Base-by-base conservation (phyloP, 805 yeast genomes). In the Kluyveromyces lactis region DNA sequence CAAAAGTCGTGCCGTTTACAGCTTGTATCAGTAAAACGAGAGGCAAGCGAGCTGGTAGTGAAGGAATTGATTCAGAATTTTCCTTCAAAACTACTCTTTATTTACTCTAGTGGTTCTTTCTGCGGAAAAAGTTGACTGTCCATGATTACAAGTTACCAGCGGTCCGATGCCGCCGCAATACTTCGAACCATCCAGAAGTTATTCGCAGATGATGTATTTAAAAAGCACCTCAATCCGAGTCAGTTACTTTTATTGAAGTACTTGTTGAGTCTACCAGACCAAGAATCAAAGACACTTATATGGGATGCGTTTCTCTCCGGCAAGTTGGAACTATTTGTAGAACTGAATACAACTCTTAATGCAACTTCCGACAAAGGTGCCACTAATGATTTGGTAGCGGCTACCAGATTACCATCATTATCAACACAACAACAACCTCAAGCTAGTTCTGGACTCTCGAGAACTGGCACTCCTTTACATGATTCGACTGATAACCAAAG, bases 221-320 rank as follows among this genome's bases (percentile, higher is more conserved):
- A 68, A 38, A 64, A 69, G 34, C 72, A 68, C 49, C 58, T 79
- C 42, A 72, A 77, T 9, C 66, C 73, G n/a, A 75, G 71, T 42
- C 84, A 78, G 52, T 65, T 69, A 46, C 64, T 71, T 38, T 68
- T 79, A 1, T 55, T 79, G 31, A 68, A 68, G 31, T 54, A 64
- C 38, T 58, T 79, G 3, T 55, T 78, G 13, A 58, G 63, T n/a
- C 50, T 63, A 21, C 50, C 58, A 21, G 55, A 51, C 40, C 7
- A 27, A n/a, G 49, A 43, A 8, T 46, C 39, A 17, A 52, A 43
- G 31, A 41, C 53, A 13, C 58, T 50, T 16, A 48, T 72, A 2
- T 76, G 82, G 75, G 52, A 59, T 18, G 65, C 66, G 13, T 66
- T 77, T 40, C 57, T 76, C 33, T 50, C 52, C 23, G 62, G 64